Evolutionary conservation across 2,329 filamentous ascomycete genomes (phyloP).

Genomic region (Madurella mycetomatis): DNA sequence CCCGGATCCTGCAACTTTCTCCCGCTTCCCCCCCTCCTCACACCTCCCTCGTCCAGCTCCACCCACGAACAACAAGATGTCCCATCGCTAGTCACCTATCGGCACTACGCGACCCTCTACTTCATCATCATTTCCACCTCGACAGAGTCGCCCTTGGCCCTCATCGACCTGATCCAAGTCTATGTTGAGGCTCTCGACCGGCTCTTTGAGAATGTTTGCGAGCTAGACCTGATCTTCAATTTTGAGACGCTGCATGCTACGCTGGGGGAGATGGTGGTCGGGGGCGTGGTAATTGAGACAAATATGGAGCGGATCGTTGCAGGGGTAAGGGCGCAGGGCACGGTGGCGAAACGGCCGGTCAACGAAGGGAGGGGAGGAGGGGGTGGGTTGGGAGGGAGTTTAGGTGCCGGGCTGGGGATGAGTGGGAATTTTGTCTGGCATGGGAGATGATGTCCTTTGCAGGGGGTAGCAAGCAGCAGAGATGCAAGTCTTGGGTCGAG

Average conservation of each 20-base stretch:
- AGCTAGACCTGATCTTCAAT: conserved; percentile 97
- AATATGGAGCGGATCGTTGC: conserved; percentile 82
- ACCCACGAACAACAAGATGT: conserved; percentile 72
- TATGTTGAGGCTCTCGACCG: conserved; percentile 94
- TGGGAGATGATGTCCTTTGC: conserved; percentile 27
- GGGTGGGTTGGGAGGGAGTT: conserved; percentile 28
- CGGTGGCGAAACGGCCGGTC: conserved; percentile 72
- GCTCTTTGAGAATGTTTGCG: conserved; percentile 97
- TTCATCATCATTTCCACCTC: conserved; percentile 98
- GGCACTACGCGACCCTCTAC: conserved; percentile 95
- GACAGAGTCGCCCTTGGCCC: conserved; percentile 88
- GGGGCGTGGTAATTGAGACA: conserved; percentile 91
- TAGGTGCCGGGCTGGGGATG: conserved; percentile 51
- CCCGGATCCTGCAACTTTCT: conserved; percentile 96
- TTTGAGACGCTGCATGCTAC: conserved; percentile 94
- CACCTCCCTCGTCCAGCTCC: conserved; percentile 57
- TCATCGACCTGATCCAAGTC: conserved; percentile 96
- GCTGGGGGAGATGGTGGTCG: conserved; percentile 89
- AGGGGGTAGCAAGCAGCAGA: no score
- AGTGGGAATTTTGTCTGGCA: conserved; percentile 56
- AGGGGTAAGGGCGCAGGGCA: conserved; percentile 73
- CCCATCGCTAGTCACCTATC: conserved; percentile 93
- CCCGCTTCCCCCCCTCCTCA: conserved; percentile 65
- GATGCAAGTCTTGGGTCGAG: conserved; percentile 12
- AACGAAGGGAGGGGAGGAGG: conserved; percentile 55